A percentile compares a stretch with the other conserved stretches of the same genome.
Conservation (phyloP, 345 rosid genomes). For the Noccaea caerulescens region DNA sequence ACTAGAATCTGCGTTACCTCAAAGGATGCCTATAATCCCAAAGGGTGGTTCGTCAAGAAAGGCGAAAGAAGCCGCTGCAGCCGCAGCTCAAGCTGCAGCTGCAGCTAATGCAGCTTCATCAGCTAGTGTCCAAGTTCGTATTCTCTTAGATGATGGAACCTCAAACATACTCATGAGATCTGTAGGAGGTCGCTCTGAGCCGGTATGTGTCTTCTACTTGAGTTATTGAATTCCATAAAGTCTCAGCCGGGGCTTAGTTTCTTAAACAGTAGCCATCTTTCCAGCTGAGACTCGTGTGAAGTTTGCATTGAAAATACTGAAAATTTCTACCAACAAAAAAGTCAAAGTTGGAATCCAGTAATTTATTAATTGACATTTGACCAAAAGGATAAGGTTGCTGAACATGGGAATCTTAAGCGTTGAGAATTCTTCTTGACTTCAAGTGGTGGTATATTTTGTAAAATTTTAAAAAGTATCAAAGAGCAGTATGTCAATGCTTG, state of each 20-base stretch:
- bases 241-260: slow-evolving; percentile 7
- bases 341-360: not conserved
- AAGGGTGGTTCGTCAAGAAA: slow-evolving; percentile 89
- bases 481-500: slow-evolving; percentile 23
- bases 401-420: slow-evolving; percentile 18
- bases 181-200: slow-evolving; percentile 87
- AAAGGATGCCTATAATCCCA: slow-evolving; percentile 84
- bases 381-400: slow-evolving; percentile 26
- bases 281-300: not conserved
- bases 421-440: slow-evolving; percentile 4
- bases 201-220: slow-evolving; percentile 57
- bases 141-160: slow-evolving; percentile 97
- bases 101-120: slow-evolving; percentile 95
- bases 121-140: slow-evolving; percentile 97
- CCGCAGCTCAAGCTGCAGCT: slow-evolving; percentile 95
- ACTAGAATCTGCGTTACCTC: slow-evolving; percentile 79
- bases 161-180: slow-evolving; percentile 97
- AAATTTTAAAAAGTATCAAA: slow-evolving; percentile 2
- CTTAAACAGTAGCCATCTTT: not conserved
- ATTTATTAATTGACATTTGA: slow-evolving; percentile 19
- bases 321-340: not conserved
- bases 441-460: slow-evolving; percentile 14
- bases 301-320: slow-evolving; percentile 10
- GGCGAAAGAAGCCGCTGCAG: slow-evolving; percentile 98
- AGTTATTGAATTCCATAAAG: slow-evolving; percentile 24